Percentiles rank a stretch among this genome's conserved stretches.
phyloP scores from a whole-genome alignment of 441 rosid genomes.

The Bruguiera hainesii region DNA sequence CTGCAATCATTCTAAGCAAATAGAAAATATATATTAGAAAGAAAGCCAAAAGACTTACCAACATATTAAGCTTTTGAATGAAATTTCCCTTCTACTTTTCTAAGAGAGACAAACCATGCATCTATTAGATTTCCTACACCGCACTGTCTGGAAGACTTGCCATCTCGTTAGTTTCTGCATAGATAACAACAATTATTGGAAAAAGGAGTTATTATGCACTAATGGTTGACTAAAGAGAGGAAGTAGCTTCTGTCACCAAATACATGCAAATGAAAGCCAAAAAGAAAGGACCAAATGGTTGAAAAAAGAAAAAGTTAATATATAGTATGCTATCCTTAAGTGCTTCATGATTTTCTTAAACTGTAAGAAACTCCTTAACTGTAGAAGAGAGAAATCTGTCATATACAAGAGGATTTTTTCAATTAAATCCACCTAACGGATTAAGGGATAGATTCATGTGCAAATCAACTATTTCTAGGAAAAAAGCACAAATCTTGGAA shows the following conservation, averaged over 20 bases:
- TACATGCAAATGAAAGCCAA: background rate
- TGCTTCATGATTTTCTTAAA: too few relatives aligned
- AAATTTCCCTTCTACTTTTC: background rate
- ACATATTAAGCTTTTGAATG: background rate
- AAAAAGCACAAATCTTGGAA: background rate
- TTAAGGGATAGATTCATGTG: background rate
- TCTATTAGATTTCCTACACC: constrained; percentile 23
- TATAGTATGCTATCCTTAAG: too few relatives aligned
- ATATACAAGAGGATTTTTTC: too few relatives aligned
- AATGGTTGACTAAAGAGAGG: background rate
- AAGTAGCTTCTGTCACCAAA: background rate
- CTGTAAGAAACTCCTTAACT: too few relatives aligned
- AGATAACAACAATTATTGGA: constrained; percentile 12
- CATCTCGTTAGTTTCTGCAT: constrained; percentile 58
- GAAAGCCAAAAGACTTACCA: background rate
- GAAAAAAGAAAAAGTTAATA: background rate
- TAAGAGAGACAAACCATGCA: constrained; percentile 55
- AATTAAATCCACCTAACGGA: too few relatives aligned
- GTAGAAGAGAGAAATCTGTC: too few relatives aligned
- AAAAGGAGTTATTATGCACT: background rate
- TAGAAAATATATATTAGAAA: constrained; percentile 11
- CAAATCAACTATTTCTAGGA: background rate
- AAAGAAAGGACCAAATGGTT: background rate
- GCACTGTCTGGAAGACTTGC: constrained; percentile 33
- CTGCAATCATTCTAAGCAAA: constrained; percentile 38